Percentiles rank a stretch among this genome's conserved stretches.
Conservation (phyloP, 78 protist species). For the Parvularia atlantis region DNA sequence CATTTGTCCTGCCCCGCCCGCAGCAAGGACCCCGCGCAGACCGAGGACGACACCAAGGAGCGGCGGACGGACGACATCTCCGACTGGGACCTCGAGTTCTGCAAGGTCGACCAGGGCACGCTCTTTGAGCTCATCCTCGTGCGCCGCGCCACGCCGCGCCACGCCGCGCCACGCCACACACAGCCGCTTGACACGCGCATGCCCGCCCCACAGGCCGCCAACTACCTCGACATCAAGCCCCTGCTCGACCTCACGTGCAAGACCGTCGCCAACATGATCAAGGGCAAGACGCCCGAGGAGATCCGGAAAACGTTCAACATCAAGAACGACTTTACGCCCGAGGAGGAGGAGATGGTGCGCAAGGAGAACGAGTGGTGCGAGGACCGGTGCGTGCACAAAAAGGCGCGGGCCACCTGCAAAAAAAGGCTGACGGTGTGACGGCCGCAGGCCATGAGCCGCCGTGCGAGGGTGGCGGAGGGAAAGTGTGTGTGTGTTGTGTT, state of each 20-base stretch:
- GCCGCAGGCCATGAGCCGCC: no score
- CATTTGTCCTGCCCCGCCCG: neutral
- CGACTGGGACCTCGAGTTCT: conserved; percentile 52
- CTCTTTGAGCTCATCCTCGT: conserved; percentile 68
- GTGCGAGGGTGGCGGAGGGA: no score
- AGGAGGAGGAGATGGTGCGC: conserved; percentile 88
- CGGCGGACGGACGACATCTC: conserved; percentile 27
- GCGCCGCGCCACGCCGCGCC: neutral
- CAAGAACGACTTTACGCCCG: conserved; percentile 85
- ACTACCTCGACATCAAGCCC: conserved; percentile 89
- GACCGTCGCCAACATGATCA: conserved; percentile 86
- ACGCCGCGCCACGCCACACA: neutral
- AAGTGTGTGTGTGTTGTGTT: no score
- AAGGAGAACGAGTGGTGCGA: conserved; percentile 94
- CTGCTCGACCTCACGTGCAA: conserved; percentile 86
- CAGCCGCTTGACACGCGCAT: neutral
- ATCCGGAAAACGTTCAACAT: conserved; percentile 86
- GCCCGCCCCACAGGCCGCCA: conserved; percentile 66
- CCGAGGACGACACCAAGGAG: conserved; percentile 43
- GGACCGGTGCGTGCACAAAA: no score
- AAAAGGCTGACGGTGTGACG: no score
- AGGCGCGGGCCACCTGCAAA: no score
- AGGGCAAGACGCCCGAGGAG: conserved; percentile 87
- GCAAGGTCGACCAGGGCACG: conserved; percentile 68
- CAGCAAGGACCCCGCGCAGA: conserved; percentile 46